Base-by-base conservation (phyloP, 768 basidiomycete species). In the Phylloporus sp. region DNA sequence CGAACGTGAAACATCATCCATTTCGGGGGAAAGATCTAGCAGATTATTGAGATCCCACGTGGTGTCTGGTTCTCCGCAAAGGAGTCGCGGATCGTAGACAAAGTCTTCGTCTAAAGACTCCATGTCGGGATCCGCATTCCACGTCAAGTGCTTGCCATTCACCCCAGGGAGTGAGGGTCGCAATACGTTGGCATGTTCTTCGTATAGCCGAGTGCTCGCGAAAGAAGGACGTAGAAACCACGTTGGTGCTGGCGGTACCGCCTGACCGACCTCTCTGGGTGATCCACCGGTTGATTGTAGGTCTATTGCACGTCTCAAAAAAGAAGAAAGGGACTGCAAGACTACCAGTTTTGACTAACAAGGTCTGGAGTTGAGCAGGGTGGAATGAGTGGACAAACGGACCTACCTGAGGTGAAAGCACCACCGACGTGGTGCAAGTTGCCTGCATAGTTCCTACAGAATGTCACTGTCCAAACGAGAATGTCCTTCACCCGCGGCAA, bases 301-400 rank as follows among this genome's bases (percentile, higher is more conserved):
- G 47, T 67, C 57, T 57, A 78, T 59, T 7, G 81, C 83, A 50
- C 67, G 61, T 13, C 70, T 70, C 20, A 94, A 75, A 65, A 93
- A 93, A 3, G 73, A 75, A 13, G 84, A 75, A 34, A 94, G 70
- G 2, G 91, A 92, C 50, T 73, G 77, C 52, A 92, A 69, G 10
- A 92, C 80, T n/a, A 84, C 76, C 47, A 88, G 77, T 70, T 86
- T 91, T 12, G 91, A 91, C 89, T 91, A 42, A 27, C 43, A 53
- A 51, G 15, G 43, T 43, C 24, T 49, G 45, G 60, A 47, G 50
- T 46, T 51, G 34, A 54, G 42, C 41, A 7, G 10, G 7, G 27
- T 16, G 13, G 9, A 41, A 45, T 47, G 13, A 39, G 26, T 18
- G 24, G 36, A n/a, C 24, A 32, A 50, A 27, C 18, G 47, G 6